Base-by-base conservation (phyloP, 225 moss, liverwort and hornwort species). In the Antitrichia curtipendula region DNA sequence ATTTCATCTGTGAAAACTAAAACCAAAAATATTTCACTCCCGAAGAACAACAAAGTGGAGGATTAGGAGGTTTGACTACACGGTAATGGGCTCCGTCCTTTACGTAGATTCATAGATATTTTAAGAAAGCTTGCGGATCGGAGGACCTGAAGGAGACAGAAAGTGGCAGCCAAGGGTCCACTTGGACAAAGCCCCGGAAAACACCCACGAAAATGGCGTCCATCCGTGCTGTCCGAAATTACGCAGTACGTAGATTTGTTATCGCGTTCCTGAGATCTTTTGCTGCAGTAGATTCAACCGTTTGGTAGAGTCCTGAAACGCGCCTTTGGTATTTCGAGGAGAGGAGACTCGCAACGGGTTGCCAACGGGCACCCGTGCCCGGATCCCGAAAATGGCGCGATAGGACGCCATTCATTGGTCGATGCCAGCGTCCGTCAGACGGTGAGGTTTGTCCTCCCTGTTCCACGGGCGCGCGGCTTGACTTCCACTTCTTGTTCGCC, bases 261-360 rank as follows among this genome's bases (percentile, higher is more conserved):
- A 2, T 6, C 1, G 9, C 1, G 2, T 25, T 61, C 10, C 52
- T 10, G 36, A 52, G 25, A 52, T 77, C 25, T 12, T 0, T 0
- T 0, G 0, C 0, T 0, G 0, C 0, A 1, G 2, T 53, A 87
- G 75, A 82, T 38, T 49, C 0, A 0, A 2, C 0, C 1, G 1
- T 13, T 36, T 36, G 62, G 72, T 84, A 85, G 87, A 87, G 75
- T 53, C 20, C 3, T 3, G 32, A 9, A 49, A 87, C 52, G 84
- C 84, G 84, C 78, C 84, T 68, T 12, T 5, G 49, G 69, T 24
- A 58, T 29, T 79, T 74, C 84, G 82, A 28, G 62, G 74, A 45
- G 77, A 41, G 58, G 54, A 34, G 41, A 19, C 65, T 76, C 27
- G 78, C 88, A 65, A 57, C 59, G 60, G 80, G 86, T 75, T 29